phyloP scores from a whole-genome alignment of 1,284 basidiomycete genomes.

The Golubevia sp. region DNA sequence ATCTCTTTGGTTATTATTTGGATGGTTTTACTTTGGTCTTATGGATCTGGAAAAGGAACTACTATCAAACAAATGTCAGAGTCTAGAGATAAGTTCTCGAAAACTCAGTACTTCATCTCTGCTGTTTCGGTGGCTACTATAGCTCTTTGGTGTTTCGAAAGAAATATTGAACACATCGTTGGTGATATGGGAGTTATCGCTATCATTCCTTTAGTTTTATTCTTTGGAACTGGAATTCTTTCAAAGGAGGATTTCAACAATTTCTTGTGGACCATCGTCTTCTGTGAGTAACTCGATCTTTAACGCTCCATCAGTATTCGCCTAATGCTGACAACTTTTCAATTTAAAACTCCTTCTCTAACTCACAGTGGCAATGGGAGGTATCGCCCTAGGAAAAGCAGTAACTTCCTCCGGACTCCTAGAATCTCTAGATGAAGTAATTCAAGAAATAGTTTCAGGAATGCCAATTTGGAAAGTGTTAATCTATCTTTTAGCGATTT shows the following conservation, averaged over 20 bases:
- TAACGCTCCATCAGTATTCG: conserved; percentile 63
- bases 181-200: conserved; percentile 98
- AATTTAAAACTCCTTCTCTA: too few species aligned
- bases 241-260: conserved; percentile 73
- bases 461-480: conserved; percentile 80
- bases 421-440: conserved; percentile 70
- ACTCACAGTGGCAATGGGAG: conserved; percentile 88
- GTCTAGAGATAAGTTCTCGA: conserved; percentile 67
- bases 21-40: conserved; percentile 83
- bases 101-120: conserved; percentile 88
- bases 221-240: conserved; percentile 91
- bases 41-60: conserved; percentile 75
- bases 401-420: conserved; percentile 88
- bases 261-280: conserved; percentile 60
- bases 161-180: conserved; percentile 75
- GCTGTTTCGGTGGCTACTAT: conserved; percentile 86
- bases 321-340: conserved; percentile 89
- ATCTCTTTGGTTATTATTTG: conserved; percentile 87
- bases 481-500: conserved; percentile 77
- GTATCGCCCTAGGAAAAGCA: conserved; percentile 92
- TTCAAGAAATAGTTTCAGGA: conserved; percentile 74
- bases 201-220: conserved; percentile 87
- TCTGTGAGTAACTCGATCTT: conserved; percentile 10
- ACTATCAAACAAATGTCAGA: conserved; percentile 49
- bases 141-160: conserved; percentile 85